Conservation (phyloP, 495 filamentous ascomycete genomes). For the Trypethelium eluteriae region DNA sequence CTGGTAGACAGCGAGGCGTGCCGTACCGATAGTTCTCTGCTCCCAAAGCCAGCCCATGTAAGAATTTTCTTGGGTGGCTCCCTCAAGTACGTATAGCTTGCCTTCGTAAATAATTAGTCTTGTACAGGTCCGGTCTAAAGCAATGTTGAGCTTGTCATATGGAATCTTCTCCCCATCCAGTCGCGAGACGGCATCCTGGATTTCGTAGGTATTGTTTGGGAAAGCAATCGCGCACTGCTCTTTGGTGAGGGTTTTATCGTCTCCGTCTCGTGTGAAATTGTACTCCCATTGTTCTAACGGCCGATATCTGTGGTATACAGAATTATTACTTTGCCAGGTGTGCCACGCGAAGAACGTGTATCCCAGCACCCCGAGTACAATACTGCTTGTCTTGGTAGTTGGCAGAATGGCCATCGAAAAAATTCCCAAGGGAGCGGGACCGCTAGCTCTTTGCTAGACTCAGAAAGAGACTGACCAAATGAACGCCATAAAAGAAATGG, state of each 20-base stretch:
- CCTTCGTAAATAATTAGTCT: conserved; percentile 16
- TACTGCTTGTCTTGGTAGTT: too few relatives aligned
- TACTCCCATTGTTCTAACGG: conserved; percentile 15
- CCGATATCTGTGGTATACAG: background rate
- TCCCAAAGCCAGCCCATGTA: background rate
- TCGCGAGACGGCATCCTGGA: conserved; percentile 23
- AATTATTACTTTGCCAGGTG: background rate
- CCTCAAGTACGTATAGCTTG: background rate
- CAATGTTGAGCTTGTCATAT: conserved; percentile 18
- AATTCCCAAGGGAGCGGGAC: too few relatives aligned
- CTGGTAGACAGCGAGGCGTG: conserved; percentile 22
- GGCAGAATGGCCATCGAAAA: too few relatives aligned
- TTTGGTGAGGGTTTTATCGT: conserved; percentile 21
- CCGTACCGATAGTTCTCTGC: background rate
- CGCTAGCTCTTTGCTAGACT: too few relatives aligned
- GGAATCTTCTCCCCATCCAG: conserved; percentile 19
- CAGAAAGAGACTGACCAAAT: too few relatives aligned
- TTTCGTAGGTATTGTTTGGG: conserved; percentile 21
- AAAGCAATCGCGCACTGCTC: conserved; percentile 27
- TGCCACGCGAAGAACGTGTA: background rate
- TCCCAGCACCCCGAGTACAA: too few relatives aligned
- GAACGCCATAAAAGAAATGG: too few relatives aligned
- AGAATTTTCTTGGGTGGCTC: background rate
- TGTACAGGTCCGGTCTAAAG: conserved; percentile 18
- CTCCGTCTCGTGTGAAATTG: conserved; percentile 18